phyloP scores from a whole-genome alignment of 805 yeast species.

The Kurtzmaniella fragi region DNA sequence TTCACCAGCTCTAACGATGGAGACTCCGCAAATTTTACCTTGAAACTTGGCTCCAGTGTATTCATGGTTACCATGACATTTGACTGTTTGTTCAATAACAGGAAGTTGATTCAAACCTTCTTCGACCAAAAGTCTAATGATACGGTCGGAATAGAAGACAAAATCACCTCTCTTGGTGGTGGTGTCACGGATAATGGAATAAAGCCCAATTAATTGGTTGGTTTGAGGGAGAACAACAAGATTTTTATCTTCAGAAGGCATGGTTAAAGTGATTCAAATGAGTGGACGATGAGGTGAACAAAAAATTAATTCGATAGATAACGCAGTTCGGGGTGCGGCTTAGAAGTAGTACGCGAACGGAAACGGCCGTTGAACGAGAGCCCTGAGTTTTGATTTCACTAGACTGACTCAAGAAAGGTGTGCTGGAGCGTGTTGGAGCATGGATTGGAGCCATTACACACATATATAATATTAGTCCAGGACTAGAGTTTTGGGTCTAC shows the following conservation, averaged over 20 bases:
- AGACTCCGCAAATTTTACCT: constrained; percentile 97
- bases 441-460: too few relatives aligned
- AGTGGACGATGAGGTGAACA: not conserved
- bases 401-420: too few relatives aligned
- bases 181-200: constrained; percentile 84
- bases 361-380: too few relatives aligned
- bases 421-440: too few relatives aligned
- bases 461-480: too few relatives aligned
- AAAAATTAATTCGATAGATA: too few relatives aligned
- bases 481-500: too few relatives aligned
- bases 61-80: constrained; percentile 70
- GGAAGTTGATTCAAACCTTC: constrained; percentile 94
- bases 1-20: constrained; percentile 98
- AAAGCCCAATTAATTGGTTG: constrained; percentile 81
- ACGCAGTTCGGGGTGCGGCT: too few relatives aligned
- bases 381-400: too few relatives aligned
- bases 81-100: constrained; percentile 60
- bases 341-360: too few relatives aligned
- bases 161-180: constrained; percentile 84
- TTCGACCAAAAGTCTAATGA: constrained; percentile 89
- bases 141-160: constrained; percentile 91
- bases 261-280: not conserved
- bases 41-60: constrained; percentile 75
- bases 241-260: constrained; percentile 26
- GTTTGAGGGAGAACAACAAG: constrained; percentile 78